These are phyloP conservation scores for Apodospora peruviana DNA, from an alignment of 495 filamentous ascomycete genomes.

Conservation along the genomic window DNA sequence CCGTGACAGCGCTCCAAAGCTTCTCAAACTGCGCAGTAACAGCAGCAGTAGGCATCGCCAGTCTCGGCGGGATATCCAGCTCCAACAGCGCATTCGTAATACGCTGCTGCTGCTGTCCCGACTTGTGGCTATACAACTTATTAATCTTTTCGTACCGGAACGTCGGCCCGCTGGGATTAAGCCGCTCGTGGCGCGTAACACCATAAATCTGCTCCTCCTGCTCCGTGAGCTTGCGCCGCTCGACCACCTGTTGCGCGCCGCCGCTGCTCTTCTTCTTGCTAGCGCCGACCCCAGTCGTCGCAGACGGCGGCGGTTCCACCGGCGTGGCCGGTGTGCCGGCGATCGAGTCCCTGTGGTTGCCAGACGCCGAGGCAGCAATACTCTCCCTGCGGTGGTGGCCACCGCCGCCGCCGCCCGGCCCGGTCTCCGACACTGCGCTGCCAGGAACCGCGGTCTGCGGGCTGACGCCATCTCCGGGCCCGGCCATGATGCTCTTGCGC, in stretches of 20 bases:
- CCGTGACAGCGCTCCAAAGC: conserved; percentile 66
- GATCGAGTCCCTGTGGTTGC: conserved; percentile 46
- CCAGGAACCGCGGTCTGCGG: conserved; percentile 32
- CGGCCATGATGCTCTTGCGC: conserved; percentile 54
- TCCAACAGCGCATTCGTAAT: conserved; percentile 73
- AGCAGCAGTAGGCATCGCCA: conserved; percentile 79
- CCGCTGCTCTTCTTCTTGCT: conserved; percentile 53
- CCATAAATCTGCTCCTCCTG: conserved; percentile 75
- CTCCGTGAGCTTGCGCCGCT: conserved; percentile 63
- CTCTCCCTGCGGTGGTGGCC: conserved; percentile 45
- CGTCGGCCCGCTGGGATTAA: conserved; percentile 60
- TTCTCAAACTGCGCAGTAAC: conserved; percentile 78
- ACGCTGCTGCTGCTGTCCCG: conserved; percentile 71
- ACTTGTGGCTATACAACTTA: conserved; percentile 79
- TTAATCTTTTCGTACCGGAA: conserved; percentile 82
- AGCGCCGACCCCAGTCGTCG: too few species aligned
- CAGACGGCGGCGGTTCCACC: conserved; percentile 21
- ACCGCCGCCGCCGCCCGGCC: background rate
- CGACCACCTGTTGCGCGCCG: conserved; percentile 22
- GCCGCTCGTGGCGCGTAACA: conserved; percentile 78
- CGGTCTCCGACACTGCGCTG: conserved; percentile 27
- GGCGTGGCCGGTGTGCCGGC: conserved; percentile 33
- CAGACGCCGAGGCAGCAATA: conserved; percentile 32
- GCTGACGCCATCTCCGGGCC: conserved; percentile 37
- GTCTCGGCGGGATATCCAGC: conserved; percentile 68